phyloP scores from a whole-genome alignment of 345 rosid species.

The Eucalyptus dawsonii region DNA sequence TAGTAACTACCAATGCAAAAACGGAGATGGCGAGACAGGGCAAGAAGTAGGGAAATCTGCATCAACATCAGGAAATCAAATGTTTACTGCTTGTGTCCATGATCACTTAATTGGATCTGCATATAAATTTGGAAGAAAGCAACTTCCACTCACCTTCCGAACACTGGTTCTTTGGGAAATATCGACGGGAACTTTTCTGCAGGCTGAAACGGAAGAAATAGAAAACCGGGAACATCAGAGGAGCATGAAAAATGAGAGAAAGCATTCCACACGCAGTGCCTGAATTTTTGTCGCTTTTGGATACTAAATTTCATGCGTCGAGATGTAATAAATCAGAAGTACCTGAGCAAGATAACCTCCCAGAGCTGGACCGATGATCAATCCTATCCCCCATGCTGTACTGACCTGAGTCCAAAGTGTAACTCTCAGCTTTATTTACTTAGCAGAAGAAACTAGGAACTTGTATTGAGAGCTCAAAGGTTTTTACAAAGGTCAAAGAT shows the following conservation, averaged over 20 bases:
- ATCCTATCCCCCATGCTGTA: slow-evolving; percentile 93
- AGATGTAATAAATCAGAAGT: background rate
- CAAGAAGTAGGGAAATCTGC: slow-evolving; percentile 81
- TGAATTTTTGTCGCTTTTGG: background rate
- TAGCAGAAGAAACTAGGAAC: background rate
- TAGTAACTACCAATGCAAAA: slow-evolving; percentile 45
- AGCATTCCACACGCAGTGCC: background rate
- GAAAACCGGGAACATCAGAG: background rate
- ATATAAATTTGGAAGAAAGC: background rate
- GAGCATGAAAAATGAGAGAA: background rate
- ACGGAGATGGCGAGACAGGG: slow-evolving; percentile 52
- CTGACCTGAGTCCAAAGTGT: slow-evolving; percentile 40
- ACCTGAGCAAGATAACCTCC: slow-evolving; percentile 98
- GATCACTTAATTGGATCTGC: background rate
- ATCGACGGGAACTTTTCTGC: slow-evolving; percentile 67
- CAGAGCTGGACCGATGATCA: slow-evolving; percentile 89
- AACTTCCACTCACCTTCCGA: slow-evolving; percentile 40
- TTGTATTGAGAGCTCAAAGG: background rate
- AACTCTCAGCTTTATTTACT: background rate
- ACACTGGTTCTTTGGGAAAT: slow-evolving; percentile 56
- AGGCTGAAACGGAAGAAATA: slow-evolving; percentile 26
- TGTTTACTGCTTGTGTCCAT: background rate
- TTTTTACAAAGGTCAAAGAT: background rate
- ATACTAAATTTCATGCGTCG: background rate
- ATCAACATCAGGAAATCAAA: background rate